These are phyloP conservation scores for Fusarium pseudoanthophilum DNA, from an alignment of 2,329 filamentous ascomycete species.

Conservation along the genomic window DNA sequence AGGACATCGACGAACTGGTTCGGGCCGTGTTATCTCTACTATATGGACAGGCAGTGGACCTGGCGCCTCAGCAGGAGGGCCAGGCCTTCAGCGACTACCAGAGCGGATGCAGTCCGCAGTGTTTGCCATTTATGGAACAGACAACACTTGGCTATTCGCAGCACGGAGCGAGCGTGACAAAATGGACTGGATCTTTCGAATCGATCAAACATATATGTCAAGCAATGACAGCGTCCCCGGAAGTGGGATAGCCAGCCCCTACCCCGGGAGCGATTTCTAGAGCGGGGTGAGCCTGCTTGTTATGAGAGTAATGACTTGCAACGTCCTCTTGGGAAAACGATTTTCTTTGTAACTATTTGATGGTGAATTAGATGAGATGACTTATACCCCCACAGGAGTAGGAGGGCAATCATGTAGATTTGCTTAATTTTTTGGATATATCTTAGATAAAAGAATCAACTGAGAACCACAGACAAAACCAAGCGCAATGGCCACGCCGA, in stretches of 20 bases:
- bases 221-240: conserved; percentile 55
- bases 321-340: conserved; percentile 42
- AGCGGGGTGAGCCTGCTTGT: conserved; percentile 14
- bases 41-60: conserved; percentile 63
- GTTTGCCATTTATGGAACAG: conserved; percentile 92
- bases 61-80: conserved; percentile 36
- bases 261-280: conserved; percentile 48
- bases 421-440: conserved; percentile 39
- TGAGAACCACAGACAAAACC: conserved; percentile 6
- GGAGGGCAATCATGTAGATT: conserved; percentile 42
- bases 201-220: conserved; percentile 81
- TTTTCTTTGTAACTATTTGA: conserved; percentile 45
- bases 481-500: not conserved
- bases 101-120: conserved; percentile 75
- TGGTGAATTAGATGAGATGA: conserved; percentile 47
- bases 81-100: conserved; percentile 63
- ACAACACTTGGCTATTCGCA: conserved; percentile 96
- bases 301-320: conserved; percentile 45
- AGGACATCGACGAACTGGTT: conserved; percentile 60
- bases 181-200: conserved; percentile 95
- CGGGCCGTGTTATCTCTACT: conserved; percentile 64
- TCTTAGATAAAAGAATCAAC: conserved; percentile 28
- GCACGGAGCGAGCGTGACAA: conserved; percentile 90
- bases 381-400: conserved; percentile 46
- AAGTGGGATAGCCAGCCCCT: conserved; percentile 52